Conservation (phyloP, 2,329 filamentous ascomycete genomes). For the Laburnicola sp. region DNA sequence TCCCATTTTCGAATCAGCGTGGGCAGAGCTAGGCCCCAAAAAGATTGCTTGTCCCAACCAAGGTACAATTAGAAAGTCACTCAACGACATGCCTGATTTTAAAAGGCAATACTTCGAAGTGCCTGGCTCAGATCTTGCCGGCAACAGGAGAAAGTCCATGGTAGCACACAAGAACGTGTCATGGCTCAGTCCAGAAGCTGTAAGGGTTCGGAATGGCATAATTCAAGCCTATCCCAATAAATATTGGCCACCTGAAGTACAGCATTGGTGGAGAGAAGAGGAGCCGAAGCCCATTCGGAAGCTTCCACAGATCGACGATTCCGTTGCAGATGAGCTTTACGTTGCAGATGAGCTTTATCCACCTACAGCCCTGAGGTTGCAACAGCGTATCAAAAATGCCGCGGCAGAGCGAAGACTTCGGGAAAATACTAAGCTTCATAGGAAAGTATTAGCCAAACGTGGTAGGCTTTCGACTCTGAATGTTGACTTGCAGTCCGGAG, state of each 20-base stretch:
- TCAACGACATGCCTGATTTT: constrained; percentile 57
- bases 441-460: background rate
- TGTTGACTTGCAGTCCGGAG: background rate
- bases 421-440: background rate
- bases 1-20: constrained; percentile 57
- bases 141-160: constrained; percentile 54
- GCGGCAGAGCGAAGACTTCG: constrained; percentile 8
- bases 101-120: constrained; percentile 49
- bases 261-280: constrained; percentile 27
- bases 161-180: constrained; percentile 53
- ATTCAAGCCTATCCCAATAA: constrained; percentile 45
- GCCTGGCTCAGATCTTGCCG: constrained; percentile 20
- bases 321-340: constrained; percentile 29
- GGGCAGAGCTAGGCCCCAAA: constrained; percentile 51
- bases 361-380: constrained; percentile 10
- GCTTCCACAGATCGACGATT: constrained; percentile 33
- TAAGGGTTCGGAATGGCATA: constrained; percentile 55
- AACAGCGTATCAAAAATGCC: constrained; percentile 13
- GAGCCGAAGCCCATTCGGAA: constrained; percentile 20
- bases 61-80: constrained; percentile 55
- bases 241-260: constrained; percentile 40
- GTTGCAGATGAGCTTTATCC: too few species aligned
- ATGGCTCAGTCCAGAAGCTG: constrained; percentile 51
- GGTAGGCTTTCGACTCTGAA: background rate
- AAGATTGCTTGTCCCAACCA: constrained; percentile 53